phyloP scores from a whole-genome alignment of 2,329 filamentous ascomycete genomes.

The Fusarium sp. region DNA sequence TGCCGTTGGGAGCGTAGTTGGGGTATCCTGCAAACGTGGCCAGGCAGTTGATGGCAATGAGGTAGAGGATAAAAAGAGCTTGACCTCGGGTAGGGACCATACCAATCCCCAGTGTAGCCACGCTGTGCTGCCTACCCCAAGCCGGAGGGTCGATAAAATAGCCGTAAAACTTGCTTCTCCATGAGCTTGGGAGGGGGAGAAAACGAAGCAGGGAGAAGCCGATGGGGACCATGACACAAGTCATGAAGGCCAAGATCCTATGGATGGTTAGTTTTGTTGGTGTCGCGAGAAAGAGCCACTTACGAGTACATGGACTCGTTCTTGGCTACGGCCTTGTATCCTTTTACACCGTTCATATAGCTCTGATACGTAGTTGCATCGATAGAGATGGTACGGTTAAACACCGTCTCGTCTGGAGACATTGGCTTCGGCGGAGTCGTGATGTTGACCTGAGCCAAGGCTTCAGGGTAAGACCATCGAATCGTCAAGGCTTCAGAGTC shows the following conservation, averaged over 20 bases:
- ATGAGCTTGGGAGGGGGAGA: conserved; percentile 19
- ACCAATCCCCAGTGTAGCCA: conserved; percentile 37
- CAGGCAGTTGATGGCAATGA: conserved; percentile 51
- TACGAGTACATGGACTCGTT: conserved; percentile 34
- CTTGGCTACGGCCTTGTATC: neutral
- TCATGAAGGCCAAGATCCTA: conserved; percentile 35
- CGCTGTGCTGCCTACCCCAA: conserved; percentile 38
- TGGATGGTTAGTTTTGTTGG: neutral
- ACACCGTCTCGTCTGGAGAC: neutral
- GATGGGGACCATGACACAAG: conserved; percentile 31
- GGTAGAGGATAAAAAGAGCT: conserved; percentile 52
- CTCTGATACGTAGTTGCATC: conserved; percentile 1
- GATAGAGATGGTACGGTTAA: conserved; percentile 32
- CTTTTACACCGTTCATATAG: conserved; percentile 20
- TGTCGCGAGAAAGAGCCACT: neutral
- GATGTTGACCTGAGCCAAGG: conserved; percentile 15
- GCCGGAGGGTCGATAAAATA: conserved; percentile 43
- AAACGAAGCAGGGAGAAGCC: conserved; percentile 35
- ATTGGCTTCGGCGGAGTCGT: conserved; percentile 2
- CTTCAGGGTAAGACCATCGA: conserved; percentile 22
- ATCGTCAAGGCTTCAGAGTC: neutral
- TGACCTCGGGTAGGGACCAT: conserved; percentile 54
- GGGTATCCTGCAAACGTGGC: conserved; percentile 45
- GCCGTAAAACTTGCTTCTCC: conserved; percentile 36
- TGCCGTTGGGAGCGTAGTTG: conserved; percentile 40